phyloP scores from a whole-genome alignment of 2,329 filamentous ascomycete species.

The Penicillium brasilianum region DNA sequence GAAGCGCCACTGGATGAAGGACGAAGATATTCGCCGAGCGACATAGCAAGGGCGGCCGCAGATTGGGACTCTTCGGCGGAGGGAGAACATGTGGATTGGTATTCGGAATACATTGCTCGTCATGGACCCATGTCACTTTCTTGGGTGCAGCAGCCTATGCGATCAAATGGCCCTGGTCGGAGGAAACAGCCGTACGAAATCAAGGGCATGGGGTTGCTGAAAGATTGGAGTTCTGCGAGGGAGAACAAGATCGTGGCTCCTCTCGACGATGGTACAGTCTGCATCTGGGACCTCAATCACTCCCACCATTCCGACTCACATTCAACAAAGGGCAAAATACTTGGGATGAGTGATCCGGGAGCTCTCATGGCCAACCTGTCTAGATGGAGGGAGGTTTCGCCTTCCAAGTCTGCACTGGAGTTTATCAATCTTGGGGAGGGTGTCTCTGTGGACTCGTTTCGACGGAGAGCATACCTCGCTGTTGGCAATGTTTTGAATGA shows the following conservation, averaged over 20 bases:
- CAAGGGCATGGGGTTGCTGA: constrained; percentile 73
- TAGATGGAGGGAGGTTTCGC: constrained; percentile 55
- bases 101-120: constrained; percentile 84
- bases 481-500: constrained; percentile 78
- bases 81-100: constrained; percentile 77
- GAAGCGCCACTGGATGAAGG: constrained; percentile 5
- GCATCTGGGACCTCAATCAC: constrained; percentile 75
- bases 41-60: constrained; percentile 50
- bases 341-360: constrained; percentile 68
- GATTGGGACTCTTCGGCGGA: constrained; percentile 85
- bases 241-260: constrained; percentile 72
- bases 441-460: constrained; percentile 74
- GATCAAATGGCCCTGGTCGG: constrained; percentile 42
- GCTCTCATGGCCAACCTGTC: constrained; percentile 72
- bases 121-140: constrained; percentile 73
- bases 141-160: constrained; percentile 72
- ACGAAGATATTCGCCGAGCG: constrained; percentile 30
- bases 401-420: constrained; percentile 37
- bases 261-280: constrained; percentile 85
- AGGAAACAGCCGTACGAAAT: constrained; percentile 62
- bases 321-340: constrained; percentile 59
- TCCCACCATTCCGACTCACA: constrained; percentile 37
- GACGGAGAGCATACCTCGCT: constrained; percentile 76
- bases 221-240: constrained; percentile 57
- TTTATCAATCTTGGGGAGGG: constrained; percentile 71